Evolutionary conservation across 192 early-diverging fungal genomes (phyloP).

Genomic region (Jimgerdemannia lactiflua): DNA sequence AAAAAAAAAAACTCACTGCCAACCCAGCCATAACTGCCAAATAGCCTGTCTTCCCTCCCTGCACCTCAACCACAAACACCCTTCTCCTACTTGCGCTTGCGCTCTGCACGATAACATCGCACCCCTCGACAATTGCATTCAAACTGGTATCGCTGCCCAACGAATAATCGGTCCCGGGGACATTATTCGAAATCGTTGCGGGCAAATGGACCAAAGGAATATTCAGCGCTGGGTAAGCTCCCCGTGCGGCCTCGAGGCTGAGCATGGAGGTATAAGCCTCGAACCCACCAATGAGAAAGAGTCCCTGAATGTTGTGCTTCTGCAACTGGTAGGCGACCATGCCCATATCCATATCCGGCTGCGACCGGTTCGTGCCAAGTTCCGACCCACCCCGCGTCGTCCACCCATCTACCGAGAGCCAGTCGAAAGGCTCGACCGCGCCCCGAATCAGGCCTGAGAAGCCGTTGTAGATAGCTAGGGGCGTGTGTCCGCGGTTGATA

Average conservation of each 20-base stretch:
- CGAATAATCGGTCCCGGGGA: conserved; percentile 94
- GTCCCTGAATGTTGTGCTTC: conserved; percentile 84
- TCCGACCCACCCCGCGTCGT: conserved; percentile 88
- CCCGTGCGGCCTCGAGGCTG: conserved; percentile 66
- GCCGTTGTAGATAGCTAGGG: conserved; percentile 90
- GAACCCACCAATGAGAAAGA: conserved; percentile 95
- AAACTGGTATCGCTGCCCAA: conserved; percentile 94
- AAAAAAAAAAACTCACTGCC: conserved; percentile 29
- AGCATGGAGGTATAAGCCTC: conserved; percentile 86
- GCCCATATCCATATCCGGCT: conserved; percentile 72
- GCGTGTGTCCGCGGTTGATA: conserved; percentile 83
- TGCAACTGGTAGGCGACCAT: conserved; percentile 91
- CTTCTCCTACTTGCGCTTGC: conserved; percentile 87
- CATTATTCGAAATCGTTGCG: conserved; percentile 97
- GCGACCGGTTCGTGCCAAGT: conserved; percentile 92
- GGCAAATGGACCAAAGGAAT: conserved; percentile 94
- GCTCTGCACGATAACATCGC: conserved; percentile 91
- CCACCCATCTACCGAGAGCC: conserved; percentile 90
- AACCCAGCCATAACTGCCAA: conserved; percentile 86
- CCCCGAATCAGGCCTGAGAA: conserved; percentile 87
- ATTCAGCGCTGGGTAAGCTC: conserved; percentile 85
- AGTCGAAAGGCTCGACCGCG: conserved; percentile 72
- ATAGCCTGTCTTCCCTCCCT: conserved; percentile 94
- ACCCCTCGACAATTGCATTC: conserved; percentile 89
- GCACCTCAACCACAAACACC: conserved; percentile 97